A percentile compares a stretch with the other conserved stretches of the same genome.
These are phyloP conservation scores for Sarocladium strictum DNA, from an alignment of 2,329 filamentous ascomycete genomes.

Conservation along the genomic window DNA sequence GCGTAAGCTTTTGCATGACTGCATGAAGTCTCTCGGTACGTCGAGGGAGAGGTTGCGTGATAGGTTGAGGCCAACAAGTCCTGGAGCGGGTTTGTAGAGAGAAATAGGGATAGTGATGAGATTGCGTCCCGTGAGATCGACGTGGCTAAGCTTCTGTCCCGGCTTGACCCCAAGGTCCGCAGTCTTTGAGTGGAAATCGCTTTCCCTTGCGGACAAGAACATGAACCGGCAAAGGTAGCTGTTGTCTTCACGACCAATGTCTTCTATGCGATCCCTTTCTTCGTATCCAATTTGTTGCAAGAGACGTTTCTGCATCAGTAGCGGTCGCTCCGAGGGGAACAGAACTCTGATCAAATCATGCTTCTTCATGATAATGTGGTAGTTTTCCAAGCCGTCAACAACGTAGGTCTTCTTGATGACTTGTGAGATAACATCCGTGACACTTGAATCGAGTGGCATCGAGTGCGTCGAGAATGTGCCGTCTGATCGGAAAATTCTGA, in stretches of 20 bases:
- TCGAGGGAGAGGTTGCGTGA: slow-evolving; percentile 89
- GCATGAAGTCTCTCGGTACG: slow-evolving; percentile 92
- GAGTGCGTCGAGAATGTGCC: slow-evolving; percentile 92
- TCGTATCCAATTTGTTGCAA: slow-evolving; percentile 90
- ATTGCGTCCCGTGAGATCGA: slow-evolving; percentile 85
- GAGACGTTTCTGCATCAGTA: slow-evolving; percentile 86
- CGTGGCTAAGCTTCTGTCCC: slow-evolving; percentile 86
- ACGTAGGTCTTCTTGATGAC: slow-evolving; percentile 92
- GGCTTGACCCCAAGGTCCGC: slow-evolving; percentile 79
- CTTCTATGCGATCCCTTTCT: slow-evolving; percentile 79
- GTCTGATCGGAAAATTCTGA: slow-evolving; percentile 90
- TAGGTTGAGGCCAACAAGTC: slow-evolving; percentile 92
- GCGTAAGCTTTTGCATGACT: slow-evolving; percentile 81
- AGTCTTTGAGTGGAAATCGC: slow-evolving; percentile 60
- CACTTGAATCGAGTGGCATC: slow-evolving; percentile 75
- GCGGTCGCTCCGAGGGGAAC: slow-evolving; percentile 69
- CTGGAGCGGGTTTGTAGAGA: slow-evolving; percentile 82
- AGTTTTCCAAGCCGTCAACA: slow-evolving; percentile 85
- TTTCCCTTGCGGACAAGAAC: slow-evolving; percentile 85
- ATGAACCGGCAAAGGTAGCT: slow-evolving; percentile 95
- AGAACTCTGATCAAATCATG: slow-evolving; percentile 84
- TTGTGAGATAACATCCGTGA: slow-evolving; percentile 80
- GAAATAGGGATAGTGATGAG: slow-evolving; percentile 92
- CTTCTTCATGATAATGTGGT: slow-evolving; percentile 91
- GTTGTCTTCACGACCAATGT: slow-evolving; percentile 93